phyloP scores from a whole-genome alignment of 768 basidiomycete genomes.

The Lactifluus piperatus region DNA sequence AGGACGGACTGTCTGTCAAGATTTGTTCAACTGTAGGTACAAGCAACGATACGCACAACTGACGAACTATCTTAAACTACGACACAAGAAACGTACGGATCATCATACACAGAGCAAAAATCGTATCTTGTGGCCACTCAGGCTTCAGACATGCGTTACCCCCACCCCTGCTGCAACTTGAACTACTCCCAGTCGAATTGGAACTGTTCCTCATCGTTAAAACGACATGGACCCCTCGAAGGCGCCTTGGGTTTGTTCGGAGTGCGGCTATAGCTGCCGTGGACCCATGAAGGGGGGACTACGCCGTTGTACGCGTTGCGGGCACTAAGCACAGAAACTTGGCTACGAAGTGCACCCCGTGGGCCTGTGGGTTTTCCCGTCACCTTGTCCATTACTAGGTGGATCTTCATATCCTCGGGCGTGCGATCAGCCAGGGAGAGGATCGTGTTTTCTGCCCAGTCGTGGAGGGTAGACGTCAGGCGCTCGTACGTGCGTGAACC shows the following conservation, averaged over 20 bases:
- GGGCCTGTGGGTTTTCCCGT: not conserved
- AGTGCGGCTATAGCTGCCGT: not conserved
- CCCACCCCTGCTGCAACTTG: too few relatives aligned
- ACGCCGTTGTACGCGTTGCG: not conserved
- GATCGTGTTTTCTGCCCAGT: slow-evolving; percentile 1
- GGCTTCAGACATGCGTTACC: too few relatives aligned
- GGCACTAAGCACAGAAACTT: not conserved
- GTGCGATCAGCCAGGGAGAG: not conserved
- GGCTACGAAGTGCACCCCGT: slow-evolving; percentile 5
- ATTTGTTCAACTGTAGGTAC: not conserved
- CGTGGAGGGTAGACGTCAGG: not conserved
- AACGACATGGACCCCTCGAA: not conserved
- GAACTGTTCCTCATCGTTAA: not conserved
- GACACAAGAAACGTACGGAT: not conserved
- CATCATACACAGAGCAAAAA: not conserved
- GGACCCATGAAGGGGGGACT: slow-evolving; percentile 6
- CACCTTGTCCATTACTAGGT: not conserved
- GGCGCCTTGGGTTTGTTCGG: not conserved
- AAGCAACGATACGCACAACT: not conserved
- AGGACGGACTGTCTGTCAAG: not conserved
- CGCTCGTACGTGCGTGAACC: not conserved
- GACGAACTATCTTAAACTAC: not conserved
- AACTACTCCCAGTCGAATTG: not conserved
- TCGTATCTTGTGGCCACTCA: not conserved
- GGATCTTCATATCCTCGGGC: not conserved